Base-by-base conservation (phyloP, 2,329 filamentous ascomycete species). In the Xylaria sp. region DNA sequence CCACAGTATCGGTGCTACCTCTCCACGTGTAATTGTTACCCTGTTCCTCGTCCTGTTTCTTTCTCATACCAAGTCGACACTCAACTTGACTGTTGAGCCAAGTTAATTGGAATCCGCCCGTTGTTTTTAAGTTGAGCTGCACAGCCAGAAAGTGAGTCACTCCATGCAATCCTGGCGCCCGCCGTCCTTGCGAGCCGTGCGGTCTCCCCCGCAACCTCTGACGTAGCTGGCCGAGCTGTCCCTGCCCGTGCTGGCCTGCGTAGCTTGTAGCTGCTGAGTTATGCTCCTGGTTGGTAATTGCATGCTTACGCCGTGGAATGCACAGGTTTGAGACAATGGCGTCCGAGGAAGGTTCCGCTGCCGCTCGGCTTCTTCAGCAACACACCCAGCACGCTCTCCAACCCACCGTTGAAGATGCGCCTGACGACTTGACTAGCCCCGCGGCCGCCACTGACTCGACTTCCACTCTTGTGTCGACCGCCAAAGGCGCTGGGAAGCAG, bases 381-480 rank as follows among this genome's bases (percentile, higher is more conserved):
- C 87, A 90, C 67, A 75, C 73, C 63, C 76, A 81, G 50, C 75
- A 76, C 67, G 72, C 74, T 61, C 76, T 79, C 50, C 81, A 85
- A 69, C 83, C 83, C 65, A 92, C 87, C 23, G 82, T 96, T 65
- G 92, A 96, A 75, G 91, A 96, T 53, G 86, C 83, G 46, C 80
- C 83, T 34, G 92, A 96, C 71, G 91, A 74, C 77, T 83, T 81
- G 76, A 55, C 83, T 77, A 58, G 76, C 73, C 71, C 77, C 56
- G 75, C 78, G 55, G 74, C 73, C 65, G 76, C 63, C 46, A n/a
- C 54, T 74, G 67, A 78, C 55, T 76, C 80, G 58, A 76, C 77
- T 52, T 79, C 78, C 75, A 75, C 74, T 57, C 76, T 77, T 57
- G 74, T 80, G 19, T 73, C 81, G 68, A 84, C 84, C 62, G 76